phyloP scores from a whole-genome alignment of 306 rosid species.

The Dalbergia oliveri region DNA sequence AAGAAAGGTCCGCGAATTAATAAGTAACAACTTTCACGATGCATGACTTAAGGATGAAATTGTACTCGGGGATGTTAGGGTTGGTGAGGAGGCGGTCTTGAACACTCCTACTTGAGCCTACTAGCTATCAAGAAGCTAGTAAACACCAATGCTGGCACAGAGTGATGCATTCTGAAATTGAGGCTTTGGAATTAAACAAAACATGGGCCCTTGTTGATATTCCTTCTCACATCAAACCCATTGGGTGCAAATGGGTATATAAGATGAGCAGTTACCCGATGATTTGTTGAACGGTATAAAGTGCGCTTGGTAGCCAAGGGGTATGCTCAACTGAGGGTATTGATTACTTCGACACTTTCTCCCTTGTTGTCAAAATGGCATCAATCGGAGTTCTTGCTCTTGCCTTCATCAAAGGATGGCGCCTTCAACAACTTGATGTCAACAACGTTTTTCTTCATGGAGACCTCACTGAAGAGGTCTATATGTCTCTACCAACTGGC shows the following conservation, averaged over 20 bases:
- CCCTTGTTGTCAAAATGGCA: neutral
- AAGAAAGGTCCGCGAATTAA: no score
- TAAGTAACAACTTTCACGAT: no score
- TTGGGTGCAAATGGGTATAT: neutral
- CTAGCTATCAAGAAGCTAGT: neutral
- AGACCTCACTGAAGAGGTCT: neutral
- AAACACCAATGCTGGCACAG: neutral
- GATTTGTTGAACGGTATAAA: neutral
- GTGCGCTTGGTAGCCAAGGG: neutral
- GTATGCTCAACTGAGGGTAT: neutral
- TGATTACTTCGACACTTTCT: constrained; percentile 7
- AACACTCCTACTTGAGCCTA: neutral
- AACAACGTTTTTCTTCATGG: neutral
- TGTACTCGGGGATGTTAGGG: no score
- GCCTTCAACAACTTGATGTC: neutral
- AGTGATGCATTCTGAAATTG: neutral
- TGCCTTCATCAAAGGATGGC: neutral
- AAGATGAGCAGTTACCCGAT: neutral
- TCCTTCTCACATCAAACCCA: neutral
- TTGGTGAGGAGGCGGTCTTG: no score
- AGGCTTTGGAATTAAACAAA: neutral
- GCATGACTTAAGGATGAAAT: fast-evolving
- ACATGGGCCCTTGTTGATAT: neutral
- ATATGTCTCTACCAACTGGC: neutral
- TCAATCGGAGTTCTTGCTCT: neutral